Base-by-base conservation (phyloP, 2,329 filamentous ascomycete genomes). In the Macrophomina tecta region DNA sequence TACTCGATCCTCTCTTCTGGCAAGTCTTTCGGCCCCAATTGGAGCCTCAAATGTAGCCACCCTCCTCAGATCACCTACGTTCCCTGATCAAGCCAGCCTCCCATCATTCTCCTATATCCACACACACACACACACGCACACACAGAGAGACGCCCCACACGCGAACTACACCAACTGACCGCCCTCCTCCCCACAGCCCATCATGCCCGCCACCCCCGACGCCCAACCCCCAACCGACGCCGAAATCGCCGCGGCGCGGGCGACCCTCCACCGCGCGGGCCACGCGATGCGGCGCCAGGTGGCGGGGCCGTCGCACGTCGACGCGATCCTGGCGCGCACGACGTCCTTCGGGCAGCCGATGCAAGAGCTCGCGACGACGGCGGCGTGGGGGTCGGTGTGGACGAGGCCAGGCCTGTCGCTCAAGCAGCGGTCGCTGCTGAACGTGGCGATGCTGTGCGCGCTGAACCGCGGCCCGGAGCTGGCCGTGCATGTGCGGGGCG, bases 341-440 rank as follows among this genome's bases (percentile, higher is more conserved):
- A 85, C 83, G 11, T 83, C 86, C n/a, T 90, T 89, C 76, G 81
- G 86, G 1, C 79, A 81, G 52, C 85, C 87, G 0, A 85, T 86
- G 71, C 88, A 90, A 75, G 85, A 89, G 69, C 81, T 89, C 46
- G 84, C 89, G 1, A 89, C 87, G 0, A 87, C 90, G 76, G 86
- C 82, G 73, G 86, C 85, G 77, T 90, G 88, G 88, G 87, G 87
- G 11, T 83, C 83, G 66, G 83, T 85, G 34, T 91, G 88, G 88
- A 85, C 85, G 4, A 83, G 88, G 8, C 87, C 87, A 0, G 88
- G 88, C 0, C 23, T 60, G 4, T 34, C 55, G 80, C 90, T 12
- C 4, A n/a, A 32, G 28, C 49, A 52, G 28, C 49, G 49, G 4
- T 32, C 23, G 23, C 49, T 52, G 65, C 77, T 90, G 64, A 90